A percentile compares a stretch with the other conserved stretches of the same genome.
Evolutionary conservation across 768 basidiomycete species (phyloP).

Genomic region (Candolleomyces efflorescens): DNA sequence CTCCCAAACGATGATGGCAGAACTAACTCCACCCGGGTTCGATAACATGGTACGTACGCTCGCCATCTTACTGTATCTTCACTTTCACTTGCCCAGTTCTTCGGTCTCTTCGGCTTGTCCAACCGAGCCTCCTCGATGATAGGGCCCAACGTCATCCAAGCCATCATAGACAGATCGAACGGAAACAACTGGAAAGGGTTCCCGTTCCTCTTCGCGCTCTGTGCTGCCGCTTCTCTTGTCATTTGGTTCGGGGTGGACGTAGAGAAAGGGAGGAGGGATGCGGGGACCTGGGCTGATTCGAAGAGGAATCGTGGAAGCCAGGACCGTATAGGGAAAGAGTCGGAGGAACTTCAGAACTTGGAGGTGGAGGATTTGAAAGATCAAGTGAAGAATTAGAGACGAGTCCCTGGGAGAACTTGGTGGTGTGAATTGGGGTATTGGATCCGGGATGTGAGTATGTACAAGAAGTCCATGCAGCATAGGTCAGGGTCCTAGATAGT

Average conservation of each 20-base stretch:
- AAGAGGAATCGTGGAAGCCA: no score
- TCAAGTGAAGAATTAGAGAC: no score
- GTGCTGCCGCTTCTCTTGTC: slow-evolving; percentile 56
- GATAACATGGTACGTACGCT: slow-evolving; percentile 56
- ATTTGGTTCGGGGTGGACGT: slow-evolving; percentile 79
- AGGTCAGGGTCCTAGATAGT: no score
- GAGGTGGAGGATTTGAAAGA: no score
- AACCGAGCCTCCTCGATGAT: slow-evolving; percentile 86
- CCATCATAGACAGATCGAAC: slow-evolving; percentile 61
- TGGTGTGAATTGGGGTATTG: no score
- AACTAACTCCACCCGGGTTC: slow-evolving; percentile 82
- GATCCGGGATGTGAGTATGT: no score
- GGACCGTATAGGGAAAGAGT: no score
- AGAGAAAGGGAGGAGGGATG: slow-evolving; percentile 57
- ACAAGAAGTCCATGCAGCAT: no score
- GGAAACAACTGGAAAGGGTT: slow-evolving; percentile 83
- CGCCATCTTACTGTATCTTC: not conserved
- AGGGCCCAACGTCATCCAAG: slow-evolving; percentile 82
- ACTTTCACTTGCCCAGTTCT: slow-evolving; percentile 48
- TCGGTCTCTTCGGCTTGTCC: slow-evolving; percentile 81
- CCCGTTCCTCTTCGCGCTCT: slow-evolving; percentile 77
- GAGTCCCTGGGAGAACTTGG: no score
- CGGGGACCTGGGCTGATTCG: slow-evolving; percentile 47
- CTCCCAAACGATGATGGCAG: slow-evolving; percentile 86
- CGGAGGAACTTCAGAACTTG: no score